Evolutionary conservation across 306 rosid genomes (phyloP).

Genomic region (Rosa persica): DNA sequence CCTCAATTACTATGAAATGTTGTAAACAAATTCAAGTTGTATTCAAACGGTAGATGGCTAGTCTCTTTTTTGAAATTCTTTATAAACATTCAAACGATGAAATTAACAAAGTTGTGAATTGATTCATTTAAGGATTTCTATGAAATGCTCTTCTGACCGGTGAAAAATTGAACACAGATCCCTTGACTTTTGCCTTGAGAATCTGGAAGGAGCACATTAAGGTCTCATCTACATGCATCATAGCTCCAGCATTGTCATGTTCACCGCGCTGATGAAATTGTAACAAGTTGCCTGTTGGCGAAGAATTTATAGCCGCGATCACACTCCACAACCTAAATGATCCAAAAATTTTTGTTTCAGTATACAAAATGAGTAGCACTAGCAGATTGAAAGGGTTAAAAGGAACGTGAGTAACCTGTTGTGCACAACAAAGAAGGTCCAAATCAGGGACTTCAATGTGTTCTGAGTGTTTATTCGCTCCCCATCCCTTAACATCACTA

Average conservation of each 20-base stretch:
- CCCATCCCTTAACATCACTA: constrained; percentile 85
- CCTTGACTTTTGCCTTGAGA: constrained; percentile 9
- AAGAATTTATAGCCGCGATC: constrained; percentile 82
- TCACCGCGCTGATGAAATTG: constrained; percentile 87
- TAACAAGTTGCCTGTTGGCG: constrained; percentile 75
- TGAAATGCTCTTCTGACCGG: no score
- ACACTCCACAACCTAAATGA: constrained; percentile 60
- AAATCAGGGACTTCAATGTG: constrained; percentile 35
- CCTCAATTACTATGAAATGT: no score
- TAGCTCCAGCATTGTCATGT: constrained; percentile 92
- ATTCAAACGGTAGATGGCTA: no score
- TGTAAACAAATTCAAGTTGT: no score
- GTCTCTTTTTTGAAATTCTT: no score
- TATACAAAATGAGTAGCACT: constrained; percentile 11
- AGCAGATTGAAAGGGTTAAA: no score
- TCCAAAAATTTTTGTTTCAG: constrained; percentile 25
- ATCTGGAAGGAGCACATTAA: constrained; percentile 90
- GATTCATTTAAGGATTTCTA: no score
- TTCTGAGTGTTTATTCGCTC: constrained; percentile 50
- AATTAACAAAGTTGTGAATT: no score
- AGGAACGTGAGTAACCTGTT: constrained; percentile 50
- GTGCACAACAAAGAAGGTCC: constrained; percentile 48
- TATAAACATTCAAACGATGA: no score
- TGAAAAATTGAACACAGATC: no score
- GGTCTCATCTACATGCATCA: constrained; percentile 82